Percentiles rank a stretch among this genome's conserved stretches.
Evolutionary conservation across 306 rosid species (phyloP).

Genomic region (Vachellia collinsii): DNA sequence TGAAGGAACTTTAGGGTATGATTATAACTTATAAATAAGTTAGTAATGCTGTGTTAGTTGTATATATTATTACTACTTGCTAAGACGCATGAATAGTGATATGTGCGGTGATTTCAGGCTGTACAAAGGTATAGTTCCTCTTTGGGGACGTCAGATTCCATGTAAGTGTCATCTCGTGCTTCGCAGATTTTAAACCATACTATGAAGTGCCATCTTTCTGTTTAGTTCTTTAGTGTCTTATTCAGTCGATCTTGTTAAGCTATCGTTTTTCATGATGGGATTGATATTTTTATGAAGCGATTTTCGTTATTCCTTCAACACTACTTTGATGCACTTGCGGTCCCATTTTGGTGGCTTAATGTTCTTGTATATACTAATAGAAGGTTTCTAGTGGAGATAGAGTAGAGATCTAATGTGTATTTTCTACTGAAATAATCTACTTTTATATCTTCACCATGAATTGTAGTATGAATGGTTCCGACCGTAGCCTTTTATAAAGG

Average conservation of each 20-base stretch:
- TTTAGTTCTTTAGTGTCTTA: not conserved
- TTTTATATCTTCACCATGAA: not conserved
- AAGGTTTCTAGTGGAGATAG: not conserved
- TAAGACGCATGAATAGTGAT: slow-evolving; percentile 31
- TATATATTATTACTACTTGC: not conserved
- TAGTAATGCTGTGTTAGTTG: slow-evolving; percentile 10
- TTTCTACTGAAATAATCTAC: not conserved
- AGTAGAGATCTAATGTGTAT: not conserved
- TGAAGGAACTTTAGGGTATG: slow-evolving; percentile 91
- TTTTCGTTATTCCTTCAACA: not conserved
- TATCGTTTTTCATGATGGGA: not conserved
- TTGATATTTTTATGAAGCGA: not conserved
- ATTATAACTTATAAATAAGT: slow-evolving; percentile 23
- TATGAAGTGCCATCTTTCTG: not conserved
- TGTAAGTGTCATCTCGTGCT: slow-evolving; percentile 58
- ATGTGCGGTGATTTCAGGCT: slow-evolving; percentile 58
- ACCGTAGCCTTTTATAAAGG: not conserved
- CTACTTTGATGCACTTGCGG: not conserved
- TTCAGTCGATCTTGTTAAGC: too few relatives aligned
- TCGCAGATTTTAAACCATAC: slow-evolving; percentile 2
- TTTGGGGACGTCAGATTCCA: slow-evolving; percentile 99
- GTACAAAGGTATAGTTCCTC: slow-evolving; percentile 96
- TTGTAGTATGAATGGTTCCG: not conserved
- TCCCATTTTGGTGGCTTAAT: slow-evolving; percentile 5
- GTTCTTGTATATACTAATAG: not conserved